phyloP scores from a whole-genome alignment of 805 yeast genomes.

The Metschnikowia reukaufii region DNA sequence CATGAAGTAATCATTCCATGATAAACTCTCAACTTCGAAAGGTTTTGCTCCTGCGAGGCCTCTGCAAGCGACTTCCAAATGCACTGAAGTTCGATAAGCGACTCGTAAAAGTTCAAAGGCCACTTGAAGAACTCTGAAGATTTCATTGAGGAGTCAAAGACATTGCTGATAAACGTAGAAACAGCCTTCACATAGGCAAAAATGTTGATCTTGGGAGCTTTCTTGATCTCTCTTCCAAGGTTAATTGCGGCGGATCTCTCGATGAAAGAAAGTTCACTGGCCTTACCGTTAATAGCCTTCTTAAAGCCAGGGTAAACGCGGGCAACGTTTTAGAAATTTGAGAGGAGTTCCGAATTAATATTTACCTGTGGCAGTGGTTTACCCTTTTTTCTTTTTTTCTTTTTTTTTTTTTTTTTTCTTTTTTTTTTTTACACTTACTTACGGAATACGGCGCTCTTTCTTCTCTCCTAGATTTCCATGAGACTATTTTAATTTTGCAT shows the following conservation, averaged over 20 bases:
- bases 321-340: too few relatives aligned
- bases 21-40: slow-evolving; percentile 69
- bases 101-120: slow-evolving; percentile 18
- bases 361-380: too few relatives aligned
- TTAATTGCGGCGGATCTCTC: slow-evolving; percentile 64
- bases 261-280: slow-evolving; percentile 54
- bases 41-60: slow-evolving; percentile 48
- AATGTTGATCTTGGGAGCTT: slow-evolving; percentile 54
- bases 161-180: slow-evolving; percentile 28
- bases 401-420: too few relatives aligned
- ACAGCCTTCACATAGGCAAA: slow-evolving; percentile 47
- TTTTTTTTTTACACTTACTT: too few relatives aligned
- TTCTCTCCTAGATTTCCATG: too few relatives aligned
- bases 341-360: background rate
- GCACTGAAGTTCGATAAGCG: slow-evolving; percentile 42
- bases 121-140: slow-evolving; percentile 1
- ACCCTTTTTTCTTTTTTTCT: too few relatives aligned
- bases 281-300: slow-evolving; percentile 48
- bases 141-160: slow-evolving; percentile 19
- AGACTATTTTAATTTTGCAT: too few relatives aligned
- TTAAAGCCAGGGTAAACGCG: too few relatives aligned
- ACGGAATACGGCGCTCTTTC: too few relatives aligned
- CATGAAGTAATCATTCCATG: slow-evolving; percentile 58
- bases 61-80: slow-evolving; percentile 47
- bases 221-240: slow-evolving; percentile 59